Conservation (phyloP, 2,329 filamentous ascomycete genomes). For the Didymella lethalis region DNA sequence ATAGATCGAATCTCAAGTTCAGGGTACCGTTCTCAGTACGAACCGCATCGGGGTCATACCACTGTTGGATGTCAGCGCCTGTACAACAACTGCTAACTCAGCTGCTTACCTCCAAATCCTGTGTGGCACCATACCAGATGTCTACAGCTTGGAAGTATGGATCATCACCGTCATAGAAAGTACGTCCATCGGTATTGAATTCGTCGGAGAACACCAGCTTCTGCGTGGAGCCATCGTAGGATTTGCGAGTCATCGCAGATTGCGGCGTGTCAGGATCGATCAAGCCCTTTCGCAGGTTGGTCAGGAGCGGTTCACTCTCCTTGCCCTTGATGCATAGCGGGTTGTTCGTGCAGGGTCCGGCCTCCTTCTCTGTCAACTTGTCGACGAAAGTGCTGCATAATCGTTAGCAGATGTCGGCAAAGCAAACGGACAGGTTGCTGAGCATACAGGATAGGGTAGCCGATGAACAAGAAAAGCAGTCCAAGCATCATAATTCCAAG, state of each 20-base stretch:
- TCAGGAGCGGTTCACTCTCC: constrained; percentile 60
- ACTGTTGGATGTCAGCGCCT: constrained; percentile 52
- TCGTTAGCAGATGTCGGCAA: constrained; percentile 23
- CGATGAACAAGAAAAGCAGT: constrained; percentile 71
- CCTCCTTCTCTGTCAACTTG: constrained; percentile 49
- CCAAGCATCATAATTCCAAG: constrained; percentile 67
- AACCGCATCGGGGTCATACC: constrained; percentile 74
- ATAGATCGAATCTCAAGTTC: constrained; percentile 70
- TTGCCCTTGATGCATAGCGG: constrained; percentile 61
- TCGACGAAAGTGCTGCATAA: constrained; percentile 65
- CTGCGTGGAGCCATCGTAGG: constrained; percentile 67
- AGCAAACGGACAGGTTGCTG: neutral
- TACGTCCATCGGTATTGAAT: constrained; percentile 71
- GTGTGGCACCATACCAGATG: constrained; percentile 75
- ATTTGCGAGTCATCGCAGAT: constrained; percentile 63
- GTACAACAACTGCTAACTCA: neutral
- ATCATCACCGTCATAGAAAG: constrained; percentile 75
- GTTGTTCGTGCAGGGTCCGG: constrained; percentile 52
- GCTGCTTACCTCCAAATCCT: constrained; percentile 67
- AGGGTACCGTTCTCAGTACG: constrained; percentile 69
- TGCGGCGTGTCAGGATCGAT: constrained; percentile 74
- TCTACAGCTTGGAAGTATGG: constrained; percentile 73
- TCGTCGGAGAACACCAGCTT: constrained; percentile 76
- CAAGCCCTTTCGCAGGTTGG: constrained; percentile 67
- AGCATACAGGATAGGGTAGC: constrained; percentile 72